phyloP scores from a whole-genome alignment of 176 grass and related monocot species.

The Miscanthus lutarioriparius region DNA sequence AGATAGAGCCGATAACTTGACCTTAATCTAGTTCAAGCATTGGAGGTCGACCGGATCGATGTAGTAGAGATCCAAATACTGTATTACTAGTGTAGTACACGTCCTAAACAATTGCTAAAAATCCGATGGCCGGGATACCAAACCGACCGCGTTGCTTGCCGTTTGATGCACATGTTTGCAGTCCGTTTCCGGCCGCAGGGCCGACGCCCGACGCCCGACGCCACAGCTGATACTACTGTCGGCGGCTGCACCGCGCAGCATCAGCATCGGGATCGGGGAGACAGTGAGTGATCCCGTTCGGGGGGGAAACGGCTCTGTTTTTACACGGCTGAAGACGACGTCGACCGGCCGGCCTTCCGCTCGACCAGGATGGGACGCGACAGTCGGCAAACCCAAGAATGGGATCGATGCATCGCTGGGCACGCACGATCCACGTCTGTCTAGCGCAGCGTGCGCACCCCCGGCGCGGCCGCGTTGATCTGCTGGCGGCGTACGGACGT shows the following conservation, averaged over 20 bases:
- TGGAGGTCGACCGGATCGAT: too few species aligned
- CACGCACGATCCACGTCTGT: too few species aligned
- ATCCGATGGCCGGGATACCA: too few species aligned
- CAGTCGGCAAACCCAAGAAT: slow-evolving; percentile 26
- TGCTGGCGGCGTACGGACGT: not conserved
- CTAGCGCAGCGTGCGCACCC: not conserved
- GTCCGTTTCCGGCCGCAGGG: not conserved
- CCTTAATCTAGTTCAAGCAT: too few species aligned
- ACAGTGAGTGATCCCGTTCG: slow-evolving; percentile 10
- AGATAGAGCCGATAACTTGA: too few species aligned
- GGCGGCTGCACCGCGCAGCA: not conserved
- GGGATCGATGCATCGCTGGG: not conserved
- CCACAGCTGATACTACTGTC: slow-evolving; percentile 10
- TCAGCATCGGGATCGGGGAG: not conserved
- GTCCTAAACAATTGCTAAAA: too few species aligned
- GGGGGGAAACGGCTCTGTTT: not conserved
- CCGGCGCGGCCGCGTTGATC: not conserved
- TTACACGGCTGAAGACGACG: slow-evolving; percentile 33
- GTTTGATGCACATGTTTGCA: not conserved
- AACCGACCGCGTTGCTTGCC: not conserved
- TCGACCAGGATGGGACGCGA: not conserved
- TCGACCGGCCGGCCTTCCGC: not conserved
- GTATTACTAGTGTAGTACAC: too few species aligned
- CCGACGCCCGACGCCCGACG: not conserved
- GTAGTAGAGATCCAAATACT: too few species aligned